Conservation (phyloP, 805 yeast species). For the Blastobotrys muscicola region DNA sequence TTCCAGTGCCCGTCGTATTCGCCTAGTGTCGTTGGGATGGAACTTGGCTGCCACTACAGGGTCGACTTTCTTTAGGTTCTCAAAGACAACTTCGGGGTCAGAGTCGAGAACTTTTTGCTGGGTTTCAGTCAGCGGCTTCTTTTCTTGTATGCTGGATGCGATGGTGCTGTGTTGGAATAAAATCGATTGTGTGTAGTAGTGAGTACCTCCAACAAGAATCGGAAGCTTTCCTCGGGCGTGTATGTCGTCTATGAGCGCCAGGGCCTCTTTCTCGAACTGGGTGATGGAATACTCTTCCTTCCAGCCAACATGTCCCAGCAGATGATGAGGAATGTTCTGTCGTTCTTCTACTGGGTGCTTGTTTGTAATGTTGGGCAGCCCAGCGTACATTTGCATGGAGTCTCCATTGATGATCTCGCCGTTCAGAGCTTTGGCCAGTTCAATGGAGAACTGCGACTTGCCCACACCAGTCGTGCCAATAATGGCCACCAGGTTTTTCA, state of each 20-base stretch:
- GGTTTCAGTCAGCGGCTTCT: slow-evolving; percentile 21
- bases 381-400: slow-evolving; percentile 89
- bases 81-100: slow-evolving; percentile 33
- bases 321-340: slow-evolving; percentile 69
- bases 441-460: slow-evolving; percentile 75
- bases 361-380: slow-evolving; percentile 70
- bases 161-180: slow-evolving; percentile 63
- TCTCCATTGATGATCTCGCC: slow-evolving; percentile 95
- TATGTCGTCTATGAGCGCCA: slow-evolving; percentile 48
- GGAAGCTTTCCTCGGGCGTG: slow-evolving; percentile 65
- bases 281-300: slow-evolving; percentile 72
- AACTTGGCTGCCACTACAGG: slow-evolving; percentile 69
- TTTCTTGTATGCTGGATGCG: slow-evolving; percentile 22
- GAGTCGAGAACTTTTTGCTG: slow-evolving; percentile 42
- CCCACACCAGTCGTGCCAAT: slow-evolving; percentile 98
- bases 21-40: slow-evolving; percentile 82
- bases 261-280: slow-evolving; percentile 66
- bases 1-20: slow-evolving; percentile 73
- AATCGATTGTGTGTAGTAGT: slow-evolving; percentile 77
- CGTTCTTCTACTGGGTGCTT: slow-evolving; percentile 82
- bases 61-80: slow-evolving; percentile 43
- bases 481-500: slow-evolving; percentile 45
- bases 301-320: slow-evolving; percentile 80
- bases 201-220: slow-evolving; percentile 91
- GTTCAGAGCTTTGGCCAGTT: slow-evolving; percentile 61